Conservation (phyloP, 352 stramenopile species). For the Sclerospora graminicola region DNA sequence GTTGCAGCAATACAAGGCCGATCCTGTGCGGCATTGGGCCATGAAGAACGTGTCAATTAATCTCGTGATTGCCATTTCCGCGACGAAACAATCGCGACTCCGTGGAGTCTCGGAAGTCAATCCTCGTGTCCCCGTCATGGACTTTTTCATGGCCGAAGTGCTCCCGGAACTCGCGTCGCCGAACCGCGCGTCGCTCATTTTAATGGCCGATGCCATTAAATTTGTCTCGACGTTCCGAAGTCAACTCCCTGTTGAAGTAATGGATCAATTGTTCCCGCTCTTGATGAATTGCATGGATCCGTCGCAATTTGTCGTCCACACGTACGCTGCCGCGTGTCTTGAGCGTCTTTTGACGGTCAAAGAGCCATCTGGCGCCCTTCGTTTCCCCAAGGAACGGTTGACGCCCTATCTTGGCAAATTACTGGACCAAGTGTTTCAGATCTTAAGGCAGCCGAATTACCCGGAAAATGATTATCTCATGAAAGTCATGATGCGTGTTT, state of each 20-base stretch:
- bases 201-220: constrained; percentile 97
- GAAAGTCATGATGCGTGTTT: constrained; percentile 95
- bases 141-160: constrained; percentile 93
- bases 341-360: constrained; percentile 96
- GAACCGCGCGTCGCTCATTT: constrained; percentile 81
- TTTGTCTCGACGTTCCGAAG: constrained; percentile 98
- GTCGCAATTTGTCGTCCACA: constrained; percentile 93
- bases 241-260: constrained; percentile 89
- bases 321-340: constrained; percentile 93
- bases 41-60: constrained; percentile 95
- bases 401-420: constrained; percentile 88
- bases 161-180: constrained; percentile 87
- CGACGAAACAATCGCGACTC: constrained; percentile 87
- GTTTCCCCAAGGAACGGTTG: constrained; percentile 81
- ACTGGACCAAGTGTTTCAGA: constrained; percentile 93
- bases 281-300: constrained; percentile 84
- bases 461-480: constrained; percentile 99
- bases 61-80: constrained; percentile 93
- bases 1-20: constrained; percentile 83
- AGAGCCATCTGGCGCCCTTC: constrained; percentile 48
- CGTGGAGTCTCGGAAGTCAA: constrained; percentile 94
- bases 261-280: constrained; percentile 89
- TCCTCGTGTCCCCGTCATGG: constrained; percentile 90
- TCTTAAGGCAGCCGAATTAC: constrained; percentile 89
- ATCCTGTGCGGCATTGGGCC: constrained; percentile 86